Evolutionary conservation across 768 basidiomycete genomes (phyloP).

Genomic region (Pholiota conissans): DNA sequence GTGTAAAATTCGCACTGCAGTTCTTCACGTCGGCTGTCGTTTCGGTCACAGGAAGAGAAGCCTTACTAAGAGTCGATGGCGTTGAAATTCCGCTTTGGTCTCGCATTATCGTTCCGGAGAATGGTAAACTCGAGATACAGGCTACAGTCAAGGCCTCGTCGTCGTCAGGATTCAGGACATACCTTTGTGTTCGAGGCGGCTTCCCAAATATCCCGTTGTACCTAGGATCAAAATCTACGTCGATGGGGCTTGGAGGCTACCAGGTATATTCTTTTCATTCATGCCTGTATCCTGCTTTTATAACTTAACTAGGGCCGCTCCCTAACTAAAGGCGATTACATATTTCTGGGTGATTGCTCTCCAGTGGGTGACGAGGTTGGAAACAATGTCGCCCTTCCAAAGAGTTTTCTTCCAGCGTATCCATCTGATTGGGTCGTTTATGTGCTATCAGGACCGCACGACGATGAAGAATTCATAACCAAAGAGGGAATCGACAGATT

Average conservation of each 20-base stretch:
- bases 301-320: slow-evolving; percentile 45
- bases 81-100: slow-evolving; percentile 46
- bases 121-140: slow-evolving; percentile 42
- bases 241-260: slow-evolving; percentile 60
- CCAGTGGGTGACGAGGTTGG: slow-evolving; percentile 18
- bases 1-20: slow-evolving; percentile 42
- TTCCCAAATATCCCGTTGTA: slow-evolving; percentile 57
- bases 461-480: slow-evolving; percentile 55
- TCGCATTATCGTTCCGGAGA: slow-evolving; percentile 42
- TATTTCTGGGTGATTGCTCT: slow-evolving; percentile 37
- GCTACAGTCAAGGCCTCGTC: slow-evolving; percentile 17
- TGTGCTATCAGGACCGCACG: slow-evolving; percentile 64
- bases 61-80: slow-evolving; percentile 42
- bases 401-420: slow-evolving; percentile 40
- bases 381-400: slow-evolving; percentile 20
- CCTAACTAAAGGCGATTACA: slow-evolving; percentile 49
- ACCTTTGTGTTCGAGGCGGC: slow-evolving; percentile 59
- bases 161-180: slow-evolving; percentile 49
- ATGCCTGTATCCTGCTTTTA: too few species aligned
- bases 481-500: slow-evolving; percentile 46
- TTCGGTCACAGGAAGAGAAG: slow-evolving; percentile 54
- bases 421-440: slow-evolving; percentile 49
- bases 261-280: slow-evolving; percentile 34
- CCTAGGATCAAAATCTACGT: slow-evolving; percentile 66
- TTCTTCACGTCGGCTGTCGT: slow-evolving; percentile 52